Evolutionary conservation across 148 eudicot species (phyloP).

Genomic region (Vaccinium corymbosum): DNA sequence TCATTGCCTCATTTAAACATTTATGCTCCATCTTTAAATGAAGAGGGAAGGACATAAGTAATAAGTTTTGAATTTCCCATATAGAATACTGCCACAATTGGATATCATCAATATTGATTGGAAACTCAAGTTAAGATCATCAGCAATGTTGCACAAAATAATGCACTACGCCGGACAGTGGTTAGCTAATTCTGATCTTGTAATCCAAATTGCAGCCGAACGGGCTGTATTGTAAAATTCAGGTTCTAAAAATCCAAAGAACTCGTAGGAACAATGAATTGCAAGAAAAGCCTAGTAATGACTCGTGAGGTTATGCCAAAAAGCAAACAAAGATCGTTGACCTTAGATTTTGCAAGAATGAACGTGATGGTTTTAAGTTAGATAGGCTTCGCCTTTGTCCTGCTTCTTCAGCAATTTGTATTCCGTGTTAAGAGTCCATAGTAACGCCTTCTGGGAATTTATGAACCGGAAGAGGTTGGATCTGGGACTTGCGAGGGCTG

Average conservation of each 20-base stretch:
- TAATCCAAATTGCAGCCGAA: not conserved
- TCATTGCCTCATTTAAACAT: not conserved
- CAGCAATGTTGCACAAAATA: not conserved
- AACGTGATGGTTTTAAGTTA: not conserved
- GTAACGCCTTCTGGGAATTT: conserved; percentile 66
- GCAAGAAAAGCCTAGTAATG: not conserved
- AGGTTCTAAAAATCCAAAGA: not conserved
- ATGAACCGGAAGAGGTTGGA: conserved; percentile 45
- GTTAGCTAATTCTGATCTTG: not conserved
- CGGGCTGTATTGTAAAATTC: not conserved
- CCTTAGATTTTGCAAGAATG: not conserved
- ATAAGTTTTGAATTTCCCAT: not conserved
- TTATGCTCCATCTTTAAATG: not conserved
- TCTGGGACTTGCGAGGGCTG: conserved; percentile 35
- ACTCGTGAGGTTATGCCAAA: not conserved
- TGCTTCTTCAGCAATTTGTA: not conserved
- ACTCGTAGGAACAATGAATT: not conserved
- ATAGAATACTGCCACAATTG: not conserved
- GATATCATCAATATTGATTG: not conserved
- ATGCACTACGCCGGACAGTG: not conserved
- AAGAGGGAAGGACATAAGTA: not conserved
- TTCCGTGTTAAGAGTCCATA: conserved; percentile 41
- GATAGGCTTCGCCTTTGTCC: not conserved
- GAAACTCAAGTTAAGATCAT: not conserved
- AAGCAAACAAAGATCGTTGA: not conserved